Evolutionary conservation across 805 yeast genomes (phyloP).

Genomic region (Lachancea quebecensis): DNA sequence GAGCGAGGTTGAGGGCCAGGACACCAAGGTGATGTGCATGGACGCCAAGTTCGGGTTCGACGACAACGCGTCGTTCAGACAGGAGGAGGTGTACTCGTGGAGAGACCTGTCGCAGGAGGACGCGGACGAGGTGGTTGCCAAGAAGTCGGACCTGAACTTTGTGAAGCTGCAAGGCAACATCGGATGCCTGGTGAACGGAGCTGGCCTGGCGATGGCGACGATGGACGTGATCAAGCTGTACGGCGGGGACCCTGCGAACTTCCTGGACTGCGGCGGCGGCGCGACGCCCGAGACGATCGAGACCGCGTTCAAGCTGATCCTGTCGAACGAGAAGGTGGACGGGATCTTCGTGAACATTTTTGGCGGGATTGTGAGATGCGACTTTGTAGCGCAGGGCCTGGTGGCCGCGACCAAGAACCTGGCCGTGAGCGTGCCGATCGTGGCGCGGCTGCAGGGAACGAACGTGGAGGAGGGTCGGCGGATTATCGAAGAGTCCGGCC

Average conservation of each 20-base stretch:
- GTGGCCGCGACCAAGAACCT: conserved; percentile 91
- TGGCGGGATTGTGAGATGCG: conserved; percentile 99
- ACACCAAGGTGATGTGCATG: conserved; percentile 90
- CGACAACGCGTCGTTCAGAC: conserved; percentile 93
- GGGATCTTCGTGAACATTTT: conserved; percentile 97
- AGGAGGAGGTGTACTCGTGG: conserved; percentile 90
- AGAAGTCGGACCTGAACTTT: conserved; percentile 85
- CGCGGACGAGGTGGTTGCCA: conserved; percentile 91
- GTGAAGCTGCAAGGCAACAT: conserved; percentile 97
- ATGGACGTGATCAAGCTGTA: conserved; percentile 98
- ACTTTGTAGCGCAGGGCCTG: conserved; percentile 95
- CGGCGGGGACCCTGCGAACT: conserved; percentile 99
- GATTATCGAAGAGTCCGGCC: conserved; percentile 79
- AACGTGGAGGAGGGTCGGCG: conserved; percentile 84
- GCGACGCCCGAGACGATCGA: conserved; percentile 98
- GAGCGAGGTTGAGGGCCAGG: conserved; percentile 67
- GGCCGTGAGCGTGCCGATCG: conserved; percentile 87
- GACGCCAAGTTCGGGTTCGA: conserved; percentile 98
- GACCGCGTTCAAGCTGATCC: conserved; percentile 89
- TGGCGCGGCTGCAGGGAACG: conserved; percentile 98
- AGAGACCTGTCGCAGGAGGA: conserved; percentile 98
- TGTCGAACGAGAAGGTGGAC: conserved; percentile 80
- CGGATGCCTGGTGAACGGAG: conserved; percentile 98
- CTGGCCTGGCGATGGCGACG: conserved; percentile 99
- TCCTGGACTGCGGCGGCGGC: conserved; percentile 99